Evolutionary conservation across 2,329 filamentous ascomycete species (phyloP).

Genomic region (Canariomyces notabilis): DNA sequence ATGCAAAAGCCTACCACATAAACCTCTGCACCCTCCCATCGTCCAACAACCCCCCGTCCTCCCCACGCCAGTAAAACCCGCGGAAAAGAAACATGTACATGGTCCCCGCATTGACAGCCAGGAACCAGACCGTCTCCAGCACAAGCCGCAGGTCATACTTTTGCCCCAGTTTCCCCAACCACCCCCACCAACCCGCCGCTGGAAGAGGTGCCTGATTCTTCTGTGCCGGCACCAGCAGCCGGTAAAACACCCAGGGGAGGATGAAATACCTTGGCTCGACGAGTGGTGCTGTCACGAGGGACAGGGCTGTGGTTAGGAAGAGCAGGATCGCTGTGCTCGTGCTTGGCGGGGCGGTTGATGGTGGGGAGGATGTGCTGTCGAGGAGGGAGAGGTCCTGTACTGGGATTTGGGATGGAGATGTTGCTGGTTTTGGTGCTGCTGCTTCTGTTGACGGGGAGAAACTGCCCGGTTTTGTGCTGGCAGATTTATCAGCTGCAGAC

Average conservation of each 20-base stretch:
- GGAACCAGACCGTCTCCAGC: constrained; percentile 65
- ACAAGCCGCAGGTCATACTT: constrained; percentile 44
- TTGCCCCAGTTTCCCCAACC: constrained; percentile 13
- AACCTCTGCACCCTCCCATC: constrained; percentile 64
- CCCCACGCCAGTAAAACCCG: constrained; percentile 61
- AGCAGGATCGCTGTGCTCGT: constrained; percentile 53
- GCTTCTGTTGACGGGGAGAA: background rate
- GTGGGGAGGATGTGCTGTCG: background rate
- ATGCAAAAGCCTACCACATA: constrained; percentile 64
- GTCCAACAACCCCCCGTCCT: constrained; percentile 48
- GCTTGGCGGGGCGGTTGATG: constrained; percentile 27
- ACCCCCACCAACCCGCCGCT: background rate
- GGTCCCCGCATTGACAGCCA: constrained; percentile 59
- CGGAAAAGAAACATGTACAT: constrained; percentile 66
- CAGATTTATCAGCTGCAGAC: no score
- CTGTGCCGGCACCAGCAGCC: constrained; percentile 66
- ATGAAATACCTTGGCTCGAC: constrained; percentile 97
- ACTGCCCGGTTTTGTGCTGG: background rate
- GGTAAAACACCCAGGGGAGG: constrained; percentile 89
- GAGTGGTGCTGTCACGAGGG: constrained; percentile 80
- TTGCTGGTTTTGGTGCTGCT: background rate
- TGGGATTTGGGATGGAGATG: no score
- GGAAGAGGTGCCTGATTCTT: background rate
- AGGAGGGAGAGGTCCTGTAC: background rate
- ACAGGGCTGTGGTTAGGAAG: constrained; percentile 66